Percentiles rank a stretch among this genome's conserved stretches.
Conservation (phyloP, 208 protist genomes). For the Vickermania spadyakhi region DNA sequence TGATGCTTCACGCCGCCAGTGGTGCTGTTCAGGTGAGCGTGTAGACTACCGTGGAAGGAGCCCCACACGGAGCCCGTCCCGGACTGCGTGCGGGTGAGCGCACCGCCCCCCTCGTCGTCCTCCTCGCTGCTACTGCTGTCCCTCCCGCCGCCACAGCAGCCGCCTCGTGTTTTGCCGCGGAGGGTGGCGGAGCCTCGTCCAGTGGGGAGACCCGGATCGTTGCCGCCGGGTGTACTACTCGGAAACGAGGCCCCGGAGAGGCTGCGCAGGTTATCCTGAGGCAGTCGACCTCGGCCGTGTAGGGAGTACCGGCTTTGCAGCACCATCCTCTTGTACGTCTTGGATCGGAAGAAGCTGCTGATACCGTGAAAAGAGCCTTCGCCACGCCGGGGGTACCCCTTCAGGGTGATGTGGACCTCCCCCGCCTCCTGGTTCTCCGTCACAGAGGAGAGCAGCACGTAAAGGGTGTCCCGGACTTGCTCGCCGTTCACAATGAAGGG, state of each 20-base stretch:
- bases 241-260: neutral
- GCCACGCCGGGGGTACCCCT: constrained; percentile 10
- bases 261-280: neutral
- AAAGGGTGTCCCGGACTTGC: constrained; percentile 50
- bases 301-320: neutral
- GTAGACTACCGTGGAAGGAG: constrained; percentile 6
- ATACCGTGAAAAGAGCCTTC: neutral
- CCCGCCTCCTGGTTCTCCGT: constrained; percentile 15
- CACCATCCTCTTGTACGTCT: neutral
- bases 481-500: constrained; percentile 36
- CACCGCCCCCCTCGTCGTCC: neutral
- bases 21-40: neutral
- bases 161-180: neutral
- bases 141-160: neutral
- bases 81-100: neutral
- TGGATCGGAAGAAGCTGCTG: neutral
- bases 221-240: neutral
- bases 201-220: neutral
- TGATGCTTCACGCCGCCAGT: neutral
- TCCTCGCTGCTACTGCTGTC: neutral
- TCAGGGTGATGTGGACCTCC: constrained; percentile 16
- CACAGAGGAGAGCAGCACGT: constrained; percentile 40
- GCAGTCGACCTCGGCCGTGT: neutral
- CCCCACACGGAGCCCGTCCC: constrained; percentile 2
- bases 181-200: neutral